Evolutionary conservation across 140 eudicot genomes (phyloP).

Genomic region (Bidens hawaiensis): DNA sequence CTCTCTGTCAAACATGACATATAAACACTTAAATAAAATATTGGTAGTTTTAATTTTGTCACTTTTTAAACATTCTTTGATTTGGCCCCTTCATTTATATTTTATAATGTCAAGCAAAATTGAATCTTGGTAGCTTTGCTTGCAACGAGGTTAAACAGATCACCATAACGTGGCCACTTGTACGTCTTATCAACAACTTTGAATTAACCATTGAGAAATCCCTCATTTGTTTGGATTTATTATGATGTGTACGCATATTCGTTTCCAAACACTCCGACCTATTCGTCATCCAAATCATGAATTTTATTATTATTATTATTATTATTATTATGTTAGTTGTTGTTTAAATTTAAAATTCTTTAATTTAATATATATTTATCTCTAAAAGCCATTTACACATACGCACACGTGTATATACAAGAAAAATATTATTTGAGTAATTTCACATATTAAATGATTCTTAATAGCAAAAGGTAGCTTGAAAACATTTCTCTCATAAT

Average conservation of each 20-base stretch:
- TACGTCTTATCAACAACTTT: constrained; percentile 6
- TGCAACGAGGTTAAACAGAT: background rate
- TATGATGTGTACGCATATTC: background rate
- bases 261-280: background rate
- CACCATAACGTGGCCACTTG: constrained; percentile 13
- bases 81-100: background rate
- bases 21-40: background rate
- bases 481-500: no score
- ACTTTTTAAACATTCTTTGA: background rate
- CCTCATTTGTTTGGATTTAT: background rate
- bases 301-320: background rate
- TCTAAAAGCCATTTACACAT: no score
- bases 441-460: no score
- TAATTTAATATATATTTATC: no score
- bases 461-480: no score
- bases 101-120: background rate
- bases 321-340: background rate
- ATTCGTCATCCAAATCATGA: background rate
- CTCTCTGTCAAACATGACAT: no score
- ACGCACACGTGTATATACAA: no score
- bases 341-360: no score
- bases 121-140: background rate
- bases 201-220: background rate
- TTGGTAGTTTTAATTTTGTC: background rate
- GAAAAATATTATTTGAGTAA: no score